These are phyloP conservation scores for Zoysia matrella DNA, from an alignment of 202 grass and related monocot species.

Conservation along the genomic window DNA sequence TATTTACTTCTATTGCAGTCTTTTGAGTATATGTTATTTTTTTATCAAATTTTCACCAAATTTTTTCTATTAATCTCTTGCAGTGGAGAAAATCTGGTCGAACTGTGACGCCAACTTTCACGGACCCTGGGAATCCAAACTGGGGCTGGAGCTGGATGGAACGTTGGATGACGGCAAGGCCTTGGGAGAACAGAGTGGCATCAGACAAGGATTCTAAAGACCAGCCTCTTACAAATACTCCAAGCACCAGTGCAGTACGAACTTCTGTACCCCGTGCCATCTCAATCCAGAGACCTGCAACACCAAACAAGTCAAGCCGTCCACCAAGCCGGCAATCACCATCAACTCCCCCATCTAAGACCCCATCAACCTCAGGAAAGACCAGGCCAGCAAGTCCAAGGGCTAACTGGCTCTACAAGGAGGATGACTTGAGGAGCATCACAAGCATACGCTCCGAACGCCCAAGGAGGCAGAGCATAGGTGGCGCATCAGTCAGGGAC, in stretches of 20 bases:
- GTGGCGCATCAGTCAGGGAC: constrained; percentile 64
- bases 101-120: constrained; percentile 59
- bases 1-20: constrained; percentile 4
- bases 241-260: constrained; percentile 18
- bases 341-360: constrained; percentile 62
- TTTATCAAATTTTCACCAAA: neutral
- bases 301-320: constrained; percentile 63
- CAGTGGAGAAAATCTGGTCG: constrained; percentile 82
- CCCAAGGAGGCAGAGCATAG: constrained; percentile 67
- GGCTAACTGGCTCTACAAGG: constrained; percentile 50
- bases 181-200: constrained; percentile 58
- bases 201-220: constrained; percentile 59
- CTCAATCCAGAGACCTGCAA: constrained; percentile 49
- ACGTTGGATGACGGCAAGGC: constrained; percentile 78
- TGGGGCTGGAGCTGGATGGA: constrained; percentile 99
- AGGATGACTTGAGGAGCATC: constrained; percentile 80
- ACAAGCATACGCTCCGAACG: constrained; percentile 70
- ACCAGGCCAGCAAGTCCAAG: constrained; percentile 65
- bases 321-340: constrained; percentile 61
- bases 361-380: constrained; percentile 46
- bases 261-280: constrained; percentile 37
- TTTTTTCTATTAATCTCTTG: constrained; percentile 13
- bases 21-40: neutral
- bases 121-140: constrained; percentile 78
- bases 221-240: constrained; percentile 22